Base-by-base conservation (phyloP, 192 early-diverging fungal genomes). In the Thoreauomyces humboldtii region DNA sequence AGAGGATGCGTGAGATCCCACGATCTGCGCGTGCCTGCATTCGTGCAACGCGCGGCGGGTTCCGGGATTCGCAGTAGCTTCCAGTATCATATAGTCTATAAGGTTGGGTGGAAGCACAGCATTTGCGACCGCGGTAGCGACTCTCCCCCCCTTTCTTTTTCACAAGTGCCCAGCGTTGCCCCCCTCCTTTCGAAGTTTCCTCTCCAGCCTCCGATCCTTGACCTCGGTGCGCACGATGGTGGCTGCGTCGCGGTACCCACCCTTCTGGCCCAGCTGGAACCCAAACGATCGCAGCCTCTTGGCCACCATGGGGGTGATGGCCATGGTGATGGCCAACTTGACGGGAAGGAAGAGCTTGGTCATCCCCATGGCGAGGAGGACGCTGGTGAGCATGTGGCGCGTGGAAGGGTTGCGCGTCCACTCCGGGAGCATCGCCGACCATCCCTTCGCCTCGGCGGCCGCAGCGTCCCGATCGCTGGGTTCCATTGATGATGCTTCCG, bases 321-420 rank as follows among this genome's bases (percentile, higher is more conserved):
- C 61, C 5, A 70, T 74, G 4, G 75, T 73, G 7, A 82, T 60
- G 11, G 48, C 72, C 21, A 82, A 21, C 52, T 82, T 82, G 52
- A 82, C 51, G 2, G 80, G 80, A 14, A 77, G 11, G 53, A 82
- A 82, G 42, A 82, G 60, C 59, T 82, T 82, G n/a, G 76, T 78
- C 80, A 82, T 78, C 28, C 64, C 76, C 76, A 82, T 72, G 0
- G 80, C 80, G 4, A 82, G 67, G 48, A 82, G 43, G 1, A 78
- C 63, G 48, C 70, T 82, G 7, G 74, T 78, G 33, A 54, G 46
- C 14, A 68, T 36, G 17, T 53, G 61, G 27, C 68, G 36, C n/a
- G 74, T 57, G 27, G 58, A 28, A 9, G 76, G 75, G 21, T 35
- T 68, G 47, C 67, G 51, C 58, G 71, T 44, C 55, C 64, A 66